Percentiles rank a stretch among this genome's conserved stretches.
Conservation (phyloP, 352 stramenopile species). For the Phytophthora gonapodyides region DNA sequence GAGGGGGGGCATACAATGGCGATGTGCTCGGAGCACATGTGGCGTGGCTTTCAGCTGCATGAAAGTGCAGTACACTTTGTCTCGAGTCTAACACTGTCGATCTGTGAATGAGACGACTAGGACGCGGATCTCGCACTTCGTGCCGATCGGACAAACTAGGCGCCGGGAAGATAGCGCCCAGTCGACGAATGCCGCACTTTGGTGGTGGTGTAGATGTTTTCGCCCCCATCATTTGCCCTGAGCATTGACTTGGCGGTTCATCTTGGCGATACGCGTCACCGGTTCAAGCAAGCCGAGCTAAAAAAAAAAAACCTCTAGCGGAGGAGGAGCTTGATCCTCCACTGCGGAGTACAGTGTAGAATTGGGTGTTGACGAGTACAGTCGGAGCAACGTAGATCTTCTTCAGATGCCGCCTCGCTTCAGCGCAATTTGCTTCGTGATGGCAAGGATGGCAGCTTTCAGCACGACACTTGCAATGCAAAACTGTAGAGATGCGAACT, state of each 20-base stretch:
- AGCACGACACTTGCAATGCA: constrained; percentile 6
- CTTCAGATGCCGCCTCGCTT: constrained; percentile 2
- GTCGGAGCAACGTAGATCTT: constrained; percentile 23
- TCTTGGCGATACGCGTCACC: constrained; percentile 5
- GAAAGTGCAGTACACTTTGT: constrained; percentile 20
- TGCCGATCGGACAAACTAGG: background rate
- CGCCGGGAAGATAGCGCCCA: background rate
- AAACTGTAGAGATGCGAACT: constrained; percentile 9
- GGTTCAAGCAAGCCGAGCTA: constrained; percentile 21
- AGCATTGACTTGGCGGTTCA: too few species aligned
- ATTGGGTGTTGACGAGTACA: constrained; percentile 28
- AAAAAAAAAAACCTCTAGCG: too few species aligned
- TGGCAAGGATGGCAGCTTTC: background rate
- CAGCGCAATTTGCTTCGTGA: constrained; percentile 3
- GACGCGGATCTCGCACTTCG: background rate
- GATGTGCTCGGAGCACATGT: constrained; percentile 52
- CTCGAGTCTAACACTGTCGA: constrained; percentile 1
- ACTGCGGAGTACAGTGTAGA: too few species aligned
- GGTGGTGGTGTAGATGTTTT: background rate
- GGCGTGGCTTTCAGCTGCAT: constrained; percentile 23
- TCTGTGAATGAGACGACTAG: constrained; percentile 1
- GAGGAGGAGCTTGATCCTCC: too few species aligned
- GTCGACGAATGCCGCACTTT: background rate
- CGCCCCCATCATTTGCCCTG: too few species aligned
- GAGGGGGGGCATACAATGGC: constrained; percentile 37